Percentiles rank a stretch among this genome's conserved stretches.
These are phyloP conservation scores for Colletotrichum orbiculare DNA, from an alignment of 2,329 filamentous ascomycete species.

Conservation along the genomic window DNA sequence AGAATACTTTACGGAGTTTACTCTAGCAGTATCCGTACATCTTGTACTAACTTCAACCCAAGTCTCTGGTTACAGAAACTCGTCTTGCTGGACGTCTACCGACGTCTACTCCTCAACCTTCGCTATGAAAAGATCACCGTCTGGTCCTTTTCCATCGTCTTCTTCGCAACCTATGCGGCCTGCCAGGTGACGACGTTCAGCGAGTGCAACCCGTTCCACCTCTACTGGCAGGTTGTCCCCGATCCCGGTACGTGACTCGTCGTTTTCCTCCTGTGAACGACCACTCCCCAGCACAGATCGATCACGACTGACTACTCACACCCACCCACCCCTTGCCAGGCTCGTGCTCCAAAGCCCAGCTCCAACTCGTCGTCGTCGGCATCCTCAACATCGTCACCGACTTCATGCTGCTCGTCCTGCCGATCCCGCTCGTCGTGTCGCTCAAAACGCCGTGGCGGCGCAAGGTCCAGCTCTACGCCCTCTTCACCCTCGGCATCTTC, in stretches of 20 bases:
- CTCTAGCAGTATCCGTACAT: too few relatives aligned
- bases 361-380: constrained; percentile 48
- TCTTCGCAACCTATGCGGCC: constrained; percentile 45
- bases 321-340: constrained; percentile 26
- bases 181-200: constrained; percentile 48
- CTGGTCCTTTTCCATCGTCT: constrained; percentile 41
- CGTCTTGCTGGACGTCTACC: constrained; percentile 43
- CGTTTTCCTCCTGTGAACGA: neutral
- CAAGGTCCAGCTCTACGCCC: constrained; percentile 45
- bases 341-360: constrained; percentile 43
- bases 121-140: constrained; percentile 41
- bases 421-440: constrained; percentile 45
- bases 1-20: too few relatives aligned
- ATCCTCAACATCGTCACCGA: constrained; percentile 49
- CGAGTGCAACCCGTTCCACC: constrained; percentile 57
- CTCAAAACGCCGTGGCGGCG: constrained; percentile 43
- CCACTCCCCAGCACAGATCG: neutral
- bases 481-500: constrained; percentile 52
- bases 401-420: constrained; percentile 43
- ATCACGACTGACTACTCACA: constrained; percentile 1
- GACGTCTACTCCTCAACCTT: constrained; percentile 40
- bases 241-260: constrained; percentile 44
- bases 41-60: constrained; percentile 8
- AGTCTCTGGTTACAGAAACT: constrained; percentile 46
- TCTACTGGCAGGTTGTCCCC: constrained; percentile 67